Percentiles rank a stretch among this genome's conserved stretches.
These are phyloP conservation scores for Magnusiomyces fungicola DNA, from an alignment of 1,139 yeast genomes.

Conservation along the genomic window DNA sequence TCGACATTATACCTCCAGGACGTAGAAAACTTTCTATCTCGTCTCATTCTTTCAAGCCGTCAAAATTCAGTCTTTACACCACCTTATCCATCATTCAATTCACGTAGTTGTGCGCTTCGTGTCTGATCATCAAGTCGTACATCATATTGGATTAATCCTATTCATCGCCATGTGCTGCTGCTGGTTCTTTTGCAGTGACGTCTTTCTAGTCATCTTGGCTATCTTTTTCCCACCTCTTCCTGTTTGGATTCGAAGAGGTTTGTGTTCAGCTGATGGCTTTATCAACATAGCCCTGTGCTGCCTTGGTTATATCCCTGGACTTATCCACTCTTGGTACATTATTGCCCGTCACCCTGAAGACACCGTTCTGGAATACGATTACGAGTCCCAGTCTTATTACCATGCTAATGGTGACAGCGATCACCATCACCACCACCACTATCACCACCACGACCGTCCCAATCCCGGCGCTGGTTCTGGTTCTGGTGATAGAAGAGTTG, in stretches of 20 bases:
- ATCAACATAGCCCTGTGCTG: conserved; percentile 70
- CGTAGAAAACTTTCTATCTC: no score
- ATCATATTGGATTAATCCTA: no score
- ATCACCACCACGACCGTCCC: neutral
- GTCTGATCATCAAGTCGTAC: no score
- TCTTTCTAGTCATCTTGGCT: conserved; percentile 74
- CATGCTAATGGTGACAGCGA: neutral
- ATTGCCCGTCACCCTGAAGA: conserved; percentile 37
- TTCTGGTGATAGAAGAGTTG: no score
- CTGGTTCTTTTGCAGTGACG: conserved; percentile 38
- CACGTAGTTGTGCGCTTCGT: no score
- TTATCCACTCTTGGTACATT: conserved; percentile 40
- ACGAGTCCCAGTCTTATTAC: conserved; percentile 6
- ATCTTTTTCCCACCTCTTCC: conserved; percentile 79
- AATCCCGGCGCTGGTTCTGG: neutral
- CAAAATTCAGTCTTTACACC: no score
- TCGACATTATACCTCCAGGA: no score
- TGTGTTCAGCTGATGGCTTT: conserved; percentile 59
- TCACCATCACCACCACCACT: neutral
- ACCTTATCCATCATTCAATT: no score
- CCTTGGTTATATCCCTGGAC: conserved; percentile 77
- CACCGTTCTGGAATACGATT: conserved; percentile 7
- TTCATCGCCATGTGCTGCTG: no score
- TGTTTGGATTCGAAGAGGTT: conserved; percentile 69
- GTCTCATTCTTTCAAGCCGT: no score